Conservation (phyloP, 768 basidiomycete species). For the Hemileccinum impolitum region DNA sequence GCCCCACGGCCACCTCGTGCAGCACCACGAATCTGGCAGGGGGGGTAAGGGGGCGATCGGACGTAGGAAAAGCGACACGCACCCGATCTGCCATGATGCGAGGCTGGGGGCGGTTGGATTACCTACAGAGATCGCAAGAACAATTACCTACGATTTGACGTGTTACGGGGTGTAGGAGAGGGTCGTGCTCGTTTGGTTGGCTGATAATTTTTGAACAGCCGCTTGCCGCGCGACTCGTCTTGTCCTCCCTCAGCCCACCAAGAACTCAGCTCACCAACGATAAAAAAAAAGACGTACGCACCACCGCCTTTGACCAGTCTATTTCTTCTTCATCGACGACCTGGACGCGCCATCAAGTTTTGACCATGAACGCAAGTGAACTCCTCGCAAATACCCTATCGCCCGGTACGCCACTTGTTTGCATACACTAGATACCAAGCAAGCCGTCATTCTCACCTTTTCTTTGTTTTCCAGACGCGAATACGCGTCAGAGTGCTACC, state of each 20-base stretch:
- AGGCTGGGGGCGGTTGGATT: too few species aligned
- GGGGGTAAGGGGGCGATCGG: slow-evolving; percentile 21
- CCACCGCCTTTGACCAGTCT: slow-evolving; percentile 5
- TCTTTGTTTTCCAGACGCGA: slow-evolving; percentile 57
- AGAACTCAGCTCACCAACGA: slow-evolving; percentile 24
- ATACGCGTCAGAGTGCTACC: slow-evolving; percentile 88
- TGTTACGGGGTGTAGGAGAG: slow-evolving; percentile 8
- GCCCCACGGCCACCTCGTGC: slow-evolving; percentile 46
- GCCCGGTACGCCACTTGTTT: slow-evolving; percentile 56
- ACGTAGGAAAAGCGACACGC: slow-evolving; percentile 2
- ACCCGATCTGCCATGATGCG: slow-evolving; percentile 37
- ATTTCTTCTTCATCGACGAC: slow-evolving; percentile 23
- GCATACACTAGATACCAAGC: slow-evolving; percentile 23
- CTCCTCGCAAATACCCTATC: slow-evolving; percentile 93
- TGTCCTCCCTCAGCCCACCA: slow-evolving; percentile 29
- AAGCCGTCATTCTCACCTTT: slow-evolving; percentile 26
- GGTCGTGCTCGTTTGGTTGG: slow-evolving; percentile 5
- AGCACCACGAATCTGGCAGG: slow-evolving; percentile 56
- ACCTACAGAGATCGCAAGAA: too few species aligned
- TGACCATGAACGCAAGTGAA: slow-evolving; percentile 85
- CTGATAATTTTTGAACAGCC: slow-evolving; percentile 32
- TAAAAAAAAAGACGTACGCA: slow-evolving; percentile 5
- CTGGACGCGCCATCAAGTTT: slow-evolving; percentile 16
- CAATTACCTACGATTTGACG: slow-evolving; percentile 15
- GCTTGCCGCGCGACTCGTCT: slow-evolving; percentile 31